These are phyloP conservation scores for Pseudonitzschia delicatissima DNA, from an alignment of 108 stramenopile species.

Conservation along the genomic window DNA sequence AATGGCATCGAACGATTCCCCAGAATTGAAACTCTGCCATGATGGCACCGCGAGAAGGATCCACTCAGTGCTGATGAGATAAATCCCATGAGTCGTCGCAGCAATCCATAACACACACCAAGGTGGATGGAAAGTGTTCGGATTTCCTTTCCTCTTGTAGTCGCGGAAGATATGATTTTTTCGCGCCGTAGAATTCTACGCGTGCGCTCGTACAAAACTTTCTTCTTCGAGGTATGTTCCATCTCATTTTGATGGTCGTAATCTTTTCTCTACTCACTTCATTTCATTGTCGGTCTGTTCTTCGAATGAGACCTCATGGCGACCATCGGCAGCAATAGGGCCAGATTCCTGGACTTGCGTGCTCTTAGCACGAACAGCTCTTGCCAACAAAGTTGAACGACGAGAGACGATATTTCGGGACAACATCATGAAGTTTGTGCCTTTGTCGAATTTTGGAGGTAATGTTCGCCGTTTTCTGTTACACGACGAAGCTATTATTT, in stretches of 20 bases:
- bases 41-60: too few relatives aligned
- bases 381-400: not conserved
- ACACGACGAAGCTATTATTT: too few relatives aligned
- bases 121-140: too few relatives aligned
- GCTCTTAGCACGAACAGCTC: slow-evolving; percentile 31
- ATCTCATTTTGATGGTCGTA: not conserved
- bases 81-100: too few relatives aligned
- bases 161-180: not conserved
- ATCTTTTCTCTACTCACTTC: not conserved
- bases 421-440: slow-evolving; percentile 9
- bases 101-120: too few relatives aligned
- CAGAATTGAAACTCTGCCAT: too few relatives aligned
- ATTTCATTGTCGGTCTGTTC: not conserved
- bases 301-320: slow-evolving; percentile 79
- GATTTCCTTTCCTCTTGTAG: too few relatives aligned
- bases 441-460: not conserved
- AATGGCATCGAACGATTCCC: too few relatives aligned
- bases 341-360: slow-evolving; percentile 39
- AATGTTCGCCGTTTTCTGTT: too few relatives aligned
- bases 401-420: slow-evolving; percentile 4
- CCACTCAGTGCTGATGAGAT: too few relatives aligned
- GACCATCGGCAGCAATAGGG: slow-evolving; percentile 78
- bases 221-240: not conserved
- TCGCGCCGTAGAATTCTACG: slow-evolving; percentile 3
- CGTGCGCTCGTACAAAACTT: not conserved